phyloP scores from a whole-genome alignment of 2,329 filamentous ascomycete species.

The Fusarium odoratissimum region DNA sequence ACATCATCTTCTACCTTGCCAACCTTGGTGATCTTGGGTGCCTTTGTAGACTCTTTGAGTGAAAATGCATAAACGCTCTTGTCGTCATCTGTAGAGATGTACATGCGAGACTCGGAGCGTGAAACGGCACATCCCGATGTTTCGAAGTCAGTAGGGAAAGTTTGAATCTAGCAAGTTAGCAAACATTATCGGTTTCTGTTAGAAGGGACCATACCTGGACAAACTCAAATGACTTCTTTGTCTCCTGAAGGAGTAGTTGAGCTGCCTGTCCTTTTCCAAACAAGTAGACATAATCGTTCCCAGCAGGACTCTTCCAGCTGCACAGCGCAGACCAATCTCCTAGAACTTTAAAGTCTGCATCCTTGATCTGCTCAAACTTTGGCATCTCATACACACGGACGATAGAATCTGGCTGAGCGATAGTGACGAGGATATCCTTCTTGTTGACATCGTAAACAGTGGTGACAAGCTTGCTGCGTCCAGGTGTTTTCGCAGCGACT shows the following conservation, averaged over 20 bases:
- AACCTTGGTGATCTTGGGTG: conserved; percentile 51
- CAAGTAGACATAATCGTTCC: conserved; percentile 58
- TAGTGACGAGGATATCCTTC: conserved; percentile 54
- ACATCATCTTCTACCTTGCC: conserved; percentile 53
- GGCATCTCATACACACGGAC: conserved; percentile 54
- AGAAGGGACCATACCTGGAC: conserved; percentile 47
- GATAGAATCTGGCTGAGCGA: conserved; percentile 57
- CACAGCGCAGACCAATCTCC: conserved; percentile 62
- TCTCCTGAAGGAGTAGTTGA: conserved; percentile 53
- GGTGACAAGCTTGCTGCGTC: conserved; percentile 59
- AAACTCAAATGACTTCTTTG: conserved; percentile 48
- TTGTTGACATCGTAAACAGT: conserved; percentile 52
- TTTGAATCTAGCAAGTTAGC: conserved; percentile 52
- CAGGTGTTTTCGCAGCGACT: conserved; percentile 49
- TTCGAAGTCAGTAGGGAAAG: conserved; percentile 55
- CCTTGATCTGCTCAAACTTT: conserved; percentile 47
- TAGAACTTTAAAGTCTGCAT: conserved; percentile 50
- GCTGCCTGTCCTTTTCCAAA: conserved; percentile 57
- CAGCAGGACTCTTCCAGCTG: conserved; percentile 55
- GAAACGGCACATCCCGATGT: conserved; percentile 57
- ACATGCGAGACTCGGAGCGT: conserved; percentile 50
- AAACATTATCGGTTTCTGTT: fast-evolving
- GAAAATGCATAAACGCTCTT: conserved; percentile 53
- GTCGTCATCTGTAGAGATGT: conserved; percentile 55
- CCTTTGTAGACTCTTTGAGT: conserved; percentile 52